Percentiles rank a stretch among this genome's conserved stretches.
Conservation (phyloP, 1,139 yeast genomes). For the Kazachstania sp. region DNA sequence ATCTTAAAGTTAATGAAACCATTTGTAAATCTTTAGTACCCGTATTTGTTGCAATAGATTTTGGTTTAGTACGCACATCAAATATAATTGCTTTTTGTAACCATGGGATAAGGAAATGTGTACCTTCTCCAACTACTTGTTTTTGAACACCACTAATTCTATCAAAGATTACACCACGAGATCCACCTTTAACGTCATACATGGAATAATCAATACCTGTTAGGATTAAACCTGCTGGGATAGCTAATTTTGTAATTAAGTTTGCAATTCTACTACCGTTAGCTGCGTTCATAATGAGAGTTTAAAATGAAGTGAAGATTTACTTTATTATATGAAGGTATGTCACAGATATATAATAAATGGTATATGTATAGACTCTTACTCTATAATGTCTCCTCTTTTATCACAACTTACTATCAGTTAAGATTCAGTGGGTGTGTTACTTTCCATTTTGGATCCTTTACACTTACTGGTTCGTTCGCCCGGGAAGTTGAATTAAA, state of each 20-base stretch:
- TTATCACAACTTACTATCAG: neutral
- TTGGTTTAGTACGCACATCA: slow-evolving; percentile 89
- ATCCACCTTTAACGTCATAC: slow-evolving; percentile 94
- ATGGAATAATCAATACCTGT: slow-evolving; percentile 64
- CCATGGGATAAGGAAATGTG: slow-evolving; percentile 95
- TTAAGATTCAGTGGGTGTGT: neutral
- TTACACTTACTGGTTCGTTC: neutral
- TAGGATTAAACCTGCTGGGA: slow-evolving; percentile 61
- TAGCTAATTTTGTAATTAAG: slow-evolving; percentile 40
- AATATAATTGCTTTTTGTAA: slow-evolving; percentile 80
- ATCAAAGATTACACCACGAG: slow-evolving; percentile 92
- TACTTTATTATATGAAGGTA: no score
- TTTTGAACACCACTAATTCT: slow-evolving; percentile 83
- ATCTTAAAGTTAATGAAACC: slow-evolving; percentile 88
- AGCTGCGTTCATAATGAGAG: slow-evolving; percentile 1
- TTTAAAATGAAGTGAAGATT: neutral
- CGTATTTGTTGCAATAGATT: slow-evolving; percentile 88
- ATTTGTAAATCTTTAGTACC: slow-evolving; percentile 97
- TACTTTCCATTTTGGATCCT: neutral
- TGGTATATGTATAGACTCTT: no score
- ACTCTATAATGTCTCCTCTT: no score
- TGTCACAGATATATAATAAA: no score
- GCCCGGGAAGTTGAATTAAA: no score
- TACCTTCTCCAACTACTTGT: slow-evolving; percentile 88
- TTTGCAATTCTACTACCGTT: slow-evolving; percentile 9